A percentile compares a stretch with the other conserved stretches of the same genome.
phyloP scores from a whole-genome alignment of 2,329 filamentous ascomycete genomes.

The Ascochyta pisi region DNA sequence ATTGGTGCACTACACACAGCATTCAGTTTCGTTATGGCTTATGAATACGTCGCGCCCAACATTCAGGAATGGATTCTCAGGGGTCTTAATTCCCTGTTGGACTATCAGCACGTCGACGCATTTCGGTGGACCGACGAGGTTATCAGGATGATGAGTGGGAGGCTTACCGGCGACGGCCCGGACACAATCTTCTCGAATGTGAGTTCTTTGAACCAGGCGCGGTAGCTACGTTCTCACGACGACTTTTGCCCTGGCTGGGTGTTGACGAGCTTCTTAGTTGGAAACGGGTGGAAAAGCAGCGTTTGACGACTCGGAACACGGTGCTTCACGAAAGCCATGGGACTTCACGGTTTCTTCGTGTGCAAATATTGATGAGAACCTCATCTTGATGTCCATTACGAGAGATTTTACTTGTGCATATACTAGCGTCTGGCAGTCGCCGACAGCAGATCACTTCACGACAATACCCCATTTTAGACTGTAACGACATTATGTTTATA shows the following conservation, averaged over 20 bases:
- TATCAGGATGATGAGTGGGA: slow-evolving; percentile 34
- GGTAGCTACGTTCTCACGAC: slow-evolving; percentile 17
- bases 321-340: not conserved
- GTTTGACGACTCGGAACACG: no score
- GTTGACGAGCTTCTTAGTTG: slow-evolving; percentile 20
- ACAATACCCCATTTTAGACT: slow-evolving; percentile 14
- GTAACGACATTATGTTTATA: not conserved
- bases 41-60: slow-evolving; percentile 35
- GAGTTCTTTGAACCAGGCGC: slow-evolving; percentile 18
- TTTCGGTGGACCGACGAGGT: slow-evolving; percentile 42
- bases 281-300: not conserved
- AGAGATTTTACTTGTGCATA: slow-evolving; percentile 13
- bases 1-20: slow-evolving; percentile 43
- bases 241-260: slow-evolving; percentile 14
- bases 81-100: slow-evolving; percentile 37
- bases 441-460: not conserved
- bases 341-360: slow-evolving; percentile 2
- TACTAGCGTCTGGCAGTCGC: slow-evolving; percentile 12
- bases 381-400: slow-evolving; percentile 8
- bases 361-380: not conserved
- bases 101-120: slow-evolving; percentile 32
- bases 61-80: slow-evolving; percentile 38
- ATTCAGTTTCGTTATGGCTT: slow-evolving; percentile 43
- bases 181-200: slow-evolving; percentile 30
- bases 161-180: slow-evolving; percentile 36